Evolutionary conservation across 345 rosid species (phyloP), one percentile per base, ranked within the genome.

Genomic region (Crucihimalaya himalaica): DNA sequence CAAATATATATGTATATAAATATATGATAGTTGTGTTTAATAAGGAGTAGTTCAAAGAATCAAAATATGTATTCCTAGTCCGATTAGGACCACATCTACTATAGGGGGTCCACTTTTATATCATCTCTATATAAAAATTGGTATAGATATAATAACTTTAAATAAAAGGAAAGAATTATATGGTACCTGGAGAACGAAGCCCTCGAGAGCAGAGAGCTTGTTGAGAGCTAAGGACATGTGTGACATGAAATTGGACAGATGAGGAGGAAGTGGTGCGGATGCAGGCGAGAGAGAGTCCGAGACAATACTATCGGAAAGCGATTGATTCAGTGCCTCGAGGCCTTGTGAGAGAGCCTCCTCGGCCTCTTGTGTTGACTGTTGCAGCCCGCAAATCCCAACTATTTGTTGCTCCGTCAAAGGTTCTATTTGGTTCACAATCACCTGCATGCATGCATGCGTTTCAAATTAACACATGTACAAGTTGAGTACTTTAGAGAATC

Each of bases 141-240:
- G 14, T 68, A 40, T 54, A 48, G 15, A 34, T 18, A 6, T 57
- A 50, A 48, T 28, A 25, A 35, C 3, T 57, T 8, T 3, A 60
- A 31, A 52, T 3, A 8, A 34, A 43, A 29, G 34, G 7, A 42
- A 19, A 28, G 2, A 12, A 9, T 13, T 9, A 62, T 46, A 63
- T 35, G 47, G 47, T 19, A 96, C 99, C 99, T 96, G 98, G 76
- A 92, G 86, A 63, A 96, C 97, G 51, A 92, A 90, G 40, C 89
- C 89, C 81, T 96, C 96, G 15, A 90, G 82, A 13, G 94, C 72
- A 27, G 98, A 89, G 76, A 96, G 98, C 85, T 96, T 96, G 86
- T 81, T 96, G 82, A 96, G 90, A 79, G 98, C 99, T 1, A 85
- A 34, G 51, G 98, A 91, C 99, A 96, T 96, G 48, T 92, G 98